These are phyloP conservation scores for Fomitopsis pinicola DNA, from an alignment of 1,284 basidiomycete species.

Conservation along the genomic window DNA sequence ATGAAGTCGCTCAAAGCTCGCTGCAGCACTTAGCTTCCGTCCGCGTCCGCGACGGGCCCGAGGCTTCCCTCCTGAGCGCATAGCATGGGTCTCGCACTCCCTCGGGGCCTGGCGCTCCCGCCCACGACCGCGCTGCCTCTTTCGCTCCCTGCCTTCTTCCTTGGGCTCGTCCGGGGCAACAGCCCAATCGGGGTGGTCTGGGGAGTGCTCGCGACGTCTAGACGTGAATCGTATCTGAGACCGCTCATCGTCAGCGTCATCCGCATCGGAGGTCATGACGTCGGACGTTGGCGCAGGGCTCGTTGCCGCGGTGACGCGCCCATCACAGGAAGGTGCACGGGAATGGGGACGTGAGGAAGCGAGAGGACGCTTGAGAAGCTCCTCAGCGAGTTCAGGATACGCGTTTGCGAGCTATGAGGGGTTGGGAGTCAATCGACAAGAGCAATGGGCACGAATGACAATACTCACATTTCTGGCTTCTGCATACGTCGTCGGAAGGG, in stretches of 20 bases:
- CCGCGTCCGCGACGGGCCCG: not conserved
- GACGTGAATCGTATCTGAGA: not conserved
- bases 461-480: constrained; percentile 23
- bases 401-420: constrained; percentile 13
- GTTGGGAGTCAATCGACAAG: not conserved
- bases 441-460: not conserved
- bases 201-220: constrained; percentile 10
- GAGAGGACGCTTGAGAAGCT: constrained; percentile 17
- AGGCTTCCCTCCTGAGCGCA: not conserved
- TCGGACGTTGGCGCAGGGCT: not conserved
- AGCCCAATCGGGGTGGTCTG: constrained; percentile 22
- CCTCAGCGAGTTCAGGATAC: constrained; percentile 10
- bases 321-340: not conserved
- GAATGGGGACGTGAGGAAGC: not conserved
- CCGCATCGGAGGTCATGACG: not conserved
- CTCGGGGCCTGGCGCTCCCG: constrained; percentile 34
- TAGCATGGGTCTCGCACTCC: not conserved
- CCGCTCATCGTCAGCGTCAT: not conserved
- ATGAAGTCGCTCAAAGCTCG: not conserved
- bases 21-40: not conserved
- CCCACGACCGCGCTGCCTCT: constrained; percentile 42
- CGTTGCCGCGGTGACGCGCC: not conserved
- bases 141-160: constrained; percentile 35
- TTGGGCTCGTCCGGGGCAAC: constrained; percentile 14
- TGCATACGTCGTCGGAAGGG: constrained; percentile 21